These are phyloP conservation scores for Vigna mungo DNA, from an alignment of 306 rosid genomes.

Conservation along the genomic window DNA sequence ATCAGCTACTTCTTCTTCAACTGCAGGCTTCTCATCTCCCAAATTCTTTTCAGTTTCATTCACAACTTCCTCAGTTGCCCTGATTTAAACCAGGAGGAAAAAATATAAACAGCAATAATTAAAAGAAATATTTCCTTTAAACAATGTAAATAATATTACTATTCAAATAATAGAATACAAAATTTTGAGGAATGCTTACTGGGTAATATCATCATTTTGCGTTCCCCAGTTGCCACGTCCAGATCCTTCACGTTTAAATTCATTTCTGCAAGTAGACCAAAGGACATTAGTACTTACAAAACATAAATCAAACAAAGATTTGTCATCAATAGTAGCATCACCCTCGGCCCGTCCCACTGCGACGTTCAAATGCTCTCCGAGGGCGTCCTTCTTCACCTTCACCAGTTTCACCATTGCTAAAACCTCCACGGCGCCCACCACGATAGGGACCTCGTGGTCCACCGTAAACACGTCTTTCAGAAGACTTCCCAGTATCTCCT, in stretches of 20 bases:
- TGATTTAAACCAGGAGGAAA: conserved; percentile 19
- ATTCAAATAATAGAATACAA: not conserved
- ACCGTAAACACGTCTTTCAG: conserved; percentile 73
- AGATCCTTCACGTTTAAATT: conserved; percentile 81
- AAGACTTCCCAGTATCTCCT: conserved; percentile 61
- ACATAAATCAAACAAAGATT: not conserved
- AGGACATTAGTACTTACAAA: not conserved
- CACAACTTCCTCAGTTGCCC: conserved; percentile 69
- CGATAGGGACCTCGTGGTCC: conserved; percentile 75
- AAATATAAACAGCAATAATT: not conserved
- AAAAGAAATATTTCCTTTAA: not conserved
- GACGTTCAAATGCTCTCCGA: conserved; percentile 79
- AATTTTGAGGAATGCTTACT: conserved; percentile 48
- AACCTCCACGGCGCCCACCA: conserved; percentile 78
- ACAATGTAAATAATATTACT: not conserved
- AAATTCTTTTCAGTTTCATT: conserved; percentile 72
- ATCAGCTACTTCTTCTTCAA: conserved; percentile 61
- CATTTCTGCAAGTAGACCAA: conserved; percentile 63
- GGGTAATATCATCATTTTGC: conserved; percentile 67
- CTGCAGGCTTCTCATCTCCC: conserved; percentile 68
- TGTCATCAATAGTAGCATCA: conserved; percentile 29
- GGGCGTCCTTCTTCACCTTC: conserved; percentile 84
- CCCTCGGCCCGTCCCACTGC: conserved; percentile 96
- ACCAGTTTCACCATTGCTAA: conserved; percentile 71
- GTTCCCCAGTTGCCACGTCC: conserved; percentile 99